Conservation (phyloP, 768 basidiomycete genomes). For the Kwoniella heveanensis region DNA sequence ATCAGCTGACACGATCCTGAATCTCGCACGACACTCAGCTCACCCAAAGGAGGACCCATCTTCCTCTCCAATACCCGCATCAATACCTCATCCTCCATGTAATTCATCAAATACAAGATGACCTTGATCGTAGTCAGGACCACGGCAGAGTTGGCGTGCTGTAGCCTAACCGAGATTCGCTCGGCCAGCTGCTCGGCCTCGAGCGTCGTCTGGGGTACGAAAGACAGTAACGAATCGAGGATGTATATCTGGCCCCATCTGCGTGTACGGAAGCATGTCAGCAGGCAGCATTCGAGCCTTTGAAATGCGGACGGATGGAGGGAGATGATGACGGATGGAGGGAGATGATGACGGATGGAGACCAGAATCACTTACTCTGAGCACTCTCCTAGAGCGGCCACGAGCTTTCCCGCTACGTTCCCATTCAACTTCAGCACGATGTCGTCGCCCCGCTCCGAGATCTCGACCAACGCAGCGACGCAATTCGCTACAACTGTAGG, state of each 20-base stretch:
- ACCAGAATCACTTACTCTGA: slow-evolving; percentile 74
- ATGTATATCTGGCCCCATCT: slow-evolving; percentile 99
- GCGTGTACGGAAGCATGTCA: slow-evolving; percentile 8
- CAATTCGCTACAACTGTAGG: slow-evolving; percentile 98
- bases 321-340: too few species aligned
- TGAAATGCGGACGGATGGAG: too few species aligned
- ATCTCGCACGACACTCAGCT: slow-evolving; percentile 25
- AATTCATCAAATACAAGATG: slow-evolving; percentile 95
- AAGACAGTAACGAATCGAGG: slow-evolving; percentile 87
- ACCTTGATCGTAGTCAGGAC: slow-evolving; percentile 97
- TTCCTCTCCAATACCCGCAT: slow-evolving; percentile 92
- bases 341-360: too few species aligned
- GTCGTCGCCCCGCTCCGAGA: slow-evolving; percentile 90
- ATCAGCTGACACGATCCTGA: too few species aligned
- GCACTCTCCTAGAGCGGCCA: slow-evolving; percentile 88
- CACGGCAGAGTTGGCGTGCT: slow-evolving; percentile 99
- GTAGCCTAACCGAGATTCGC: slow-evolving; percentile 85
- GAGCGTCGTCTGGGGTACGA: slow-evolving; percentile 80
- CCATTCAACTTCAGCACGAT: slow-evolving; percentile 89
- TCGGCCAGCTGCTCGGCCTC: slow-evolving; percentile 97
- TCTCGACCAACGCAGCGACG: slow-evolving; percentile 94
- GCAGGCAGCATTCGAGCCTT: too few species aligned
- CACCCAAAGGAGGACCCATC: slow-evolving; percentile 96
- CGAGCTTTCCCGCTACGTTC: slow-evolving; percentile 81
- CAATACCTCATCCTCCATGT: slow-evolving; percentile 85